Conservation (phyloP, 2,329 filamentous ascomycete genomes). For the Lecanosticta acicola region DNA sequence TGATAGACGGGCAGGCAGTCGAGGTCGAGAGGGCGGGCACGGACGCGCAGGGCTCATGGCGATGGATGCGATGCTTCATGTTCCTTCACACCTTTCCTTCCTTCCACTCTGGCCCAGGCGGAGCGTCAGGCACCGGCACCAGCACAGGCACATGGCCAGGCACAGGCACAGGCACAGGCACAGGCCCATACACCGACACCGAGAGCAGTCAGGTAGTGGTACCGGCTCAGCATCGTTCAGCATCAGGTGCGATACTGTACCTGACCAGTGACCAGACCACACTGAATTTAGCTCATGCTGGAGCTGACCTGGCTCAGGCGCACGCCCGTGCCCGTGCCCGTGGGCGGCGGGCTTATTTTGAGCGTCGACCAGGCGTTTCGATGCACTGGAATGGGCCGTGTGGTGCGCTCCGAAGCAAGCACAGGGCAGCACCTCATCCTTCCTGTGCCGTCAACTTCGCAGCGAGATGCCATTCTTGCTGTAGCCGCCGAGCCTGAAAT, state of each 20-base stretch:
- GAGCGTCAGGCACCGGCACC: too few species aligned
- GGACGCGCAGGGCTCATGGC: background rate
- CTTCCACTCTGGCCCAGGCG: too few species aligned
- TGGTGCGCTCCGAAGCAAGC: constrained; percentile 11
- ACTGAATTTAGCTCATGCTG: background rate
- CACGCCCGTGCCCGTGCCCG: background rate
- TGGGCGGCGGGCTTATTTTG: constrained; percentile 24
- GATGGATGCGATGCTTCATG: too few species aligned
- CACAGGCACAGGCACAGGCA: constrained; percentile 18
- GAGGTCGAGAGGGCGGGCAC: too few species aligned
- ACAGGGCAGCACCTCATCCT: constrained; percentile 18
- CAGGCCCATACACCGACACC: constrained; percentile 20
- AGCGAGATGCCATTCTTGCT: constrained; percentile 6
- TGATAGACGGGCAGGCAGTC: too few species aligned
- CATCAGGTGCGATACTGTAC: too few species aligned
- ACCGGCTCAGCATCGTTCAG: too few species aligned
- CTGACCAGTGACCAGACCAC: background rate
- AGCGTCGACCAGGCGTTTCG: constrained; percentile 16
- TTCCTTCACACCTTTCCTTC: too few species aligned
- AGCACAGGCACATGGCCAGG: too few species aligned
- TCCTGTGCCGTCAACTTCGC: background rate
- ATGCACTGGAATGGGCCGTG: background rate
- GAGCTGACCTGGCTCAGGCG: background rate
- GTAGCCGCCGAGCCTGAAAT: background rate
- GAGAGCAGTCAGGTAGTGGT: too few species aligned